Evolutionary conservation across 2,329 filamentous ascomycete genomes (phyloP), one percentile per base, ranked within the genome.

Genomic region (Fusarium subtropicale): DNA sequence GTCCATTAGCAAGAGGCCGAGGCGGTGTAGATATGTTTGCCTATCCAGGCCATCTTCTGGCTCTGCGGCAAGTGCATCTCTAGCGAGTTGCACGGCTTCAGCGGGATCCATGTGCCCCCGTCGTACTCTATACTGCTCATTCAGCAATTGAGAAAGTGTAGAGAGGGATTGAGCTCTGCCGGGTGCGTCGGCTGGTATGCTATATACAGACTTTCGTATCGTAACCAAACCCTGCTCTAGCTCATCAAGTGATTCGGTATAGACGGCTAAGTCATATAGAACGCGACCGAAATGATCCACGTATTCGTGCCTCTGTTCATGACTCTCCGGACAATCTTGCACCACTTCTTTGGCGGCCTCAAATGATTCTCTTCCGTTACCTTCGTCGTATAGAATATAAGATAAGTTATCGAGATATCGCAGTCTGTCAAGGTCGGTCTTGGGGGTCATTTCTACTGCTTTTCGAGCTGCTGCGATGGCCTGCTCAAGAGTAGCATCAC

Each of bases 381-480:
- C 16, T 0, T 44, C 4, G 18, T 44, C 41, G 16, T 44, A 24
- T 2, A 44, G 41, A 6, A 44, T 44, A 44, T 44, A 44, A 0
- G 41, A 20, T 1, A 44, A 15, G 0, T 4, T 44, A 16, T 44
- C 22, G 13, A 44, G 15, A 16, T 44, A 44, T 18, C 41, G 41
- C 9, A 44, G 12, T 24, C 41, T 22, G 7, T 26, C 7, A 0
- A 16, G 1, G 15, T 11, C 20, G 22, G 0, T 7, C 4, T 26
- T 16, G 2, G 41, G 41, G 15, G 41, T 0, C 2, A 26, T 20
- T 1, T 26, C 41, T 44, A 44, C 24, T 6, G 41, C 41, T 16
- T 44, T 20, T 7, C 2, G 41, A 7, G 5, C 41, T 44, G 41
- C 10, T 0, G 15, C n/a, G n/a, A 44, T 26, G 0, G 41, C 22